Base-by-base conservation (phyloP, 495 filamentous ascomycete genomes). In the Jackrogersella multiformis region DNA sequence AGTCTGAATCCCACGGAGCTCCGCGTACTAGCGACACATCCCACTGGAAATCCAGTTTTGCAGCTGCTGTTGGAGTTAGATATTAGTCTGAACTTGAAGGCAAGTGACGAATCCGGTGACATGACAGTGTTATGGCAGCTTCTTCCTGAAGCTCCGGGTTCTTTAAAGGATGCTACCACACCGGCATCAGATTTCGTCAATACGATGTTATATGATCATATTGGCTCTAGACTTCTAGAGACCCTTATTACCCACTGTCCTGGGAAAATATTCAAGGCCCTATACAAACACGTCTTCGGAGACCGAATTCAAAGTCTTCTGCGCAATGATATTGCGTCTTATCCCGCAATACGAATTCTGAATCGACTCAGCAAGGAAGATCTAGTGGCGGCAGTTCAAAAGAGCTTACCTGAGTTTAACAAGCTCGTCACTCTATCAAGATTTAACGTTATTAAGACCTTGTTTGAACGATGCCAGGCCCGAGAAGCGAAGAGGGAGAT, bases 151-250 rank as follows among this genome's bases (percentile, higher is more conserved):
- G 81, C 81, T 0, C 81, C 81, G 9, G 68, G 66, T 6, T 81
- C 81, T 0, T 74, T 84, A 16, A 71, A 71, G 39, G 80, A 84
- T 30, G 74, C 74, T 6, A 76, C 72, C 6, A 79, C 78, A 2
- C 68, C 71, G 7, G 81, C 81, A 8, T 77, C 73, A 21, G 78
- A 81, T 7, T 97, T 97, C 73, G 86, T 97, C 74, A 91, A 91
- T 65, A 88, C 90, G 34, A 83, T 98, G 65, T 76, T 97, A 20
- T 98, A 97, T 72, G 92, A 97, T 71, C 79, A 90, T 0, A 86
- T 97, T 21, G 96, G 96, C 4, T 97, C 93, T 4, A 89, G 93
- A 28, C 82, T 99, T 4, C 84, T 97, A 9, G 95, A 99, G 74
- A 90, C 88, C 1, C 88, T 99, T 56, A 84, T 97, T 61, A 84